A percentile compares a stretch with the other conserved stretches of the same genome.
phyloP scores from a whole-genome alignment of 179 eudicot genomes.

The Sideroxylon spinosum region DNA sequence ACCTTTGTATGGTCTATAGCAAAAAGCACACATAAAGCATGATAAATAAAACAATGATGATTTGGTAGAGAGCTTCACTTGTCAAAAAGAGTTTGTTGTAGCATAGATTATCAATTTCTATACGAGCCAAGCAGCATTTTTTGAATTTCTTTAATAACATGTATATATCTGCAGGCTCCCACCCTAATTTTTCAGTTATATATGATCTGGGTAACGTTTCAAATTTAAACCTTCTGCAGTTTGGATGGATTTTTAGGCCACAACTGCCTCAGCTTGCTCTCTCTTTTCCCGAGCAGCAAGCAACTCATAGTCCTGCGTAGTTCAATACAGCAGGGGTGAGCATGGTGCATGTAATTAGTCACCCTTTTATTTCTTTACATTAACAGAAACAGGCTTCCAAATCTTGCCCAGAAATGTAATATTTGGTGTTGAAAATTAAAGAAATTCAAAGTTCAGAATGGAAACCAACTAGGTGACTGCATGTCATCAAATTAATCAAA shows the following conservation, averaged over 20 bases:
- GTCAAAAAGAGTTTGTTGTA: neutral
- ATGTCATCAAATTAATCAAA: neutral
- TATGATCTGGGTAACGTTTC: neutral
- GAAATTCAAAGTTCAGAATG: neutral
- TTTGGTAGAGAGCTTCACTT: too few relatives aligned
- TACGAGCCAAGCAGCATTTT: neutral
- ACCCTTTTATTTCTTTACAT: neutral
- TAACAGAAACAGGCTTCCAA: neutral
- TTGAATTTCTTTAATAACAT: neutral
- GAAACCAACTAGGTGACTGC: neutral
- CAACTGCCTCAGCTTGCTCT: slow-evolving; percentile 49
- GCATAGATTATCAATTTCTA: neutral
- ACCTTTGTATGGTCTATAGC: too few relatives aligned
- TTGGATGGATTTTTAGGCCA: slow-evolving; percentile 25
- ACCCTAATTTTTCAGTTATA: neutral
- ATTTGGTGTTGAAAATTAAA: too few relatives aligned
- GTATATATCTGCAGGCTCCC: neutral
- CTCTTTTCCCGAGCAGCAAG: slow-evolving; percentile 43
- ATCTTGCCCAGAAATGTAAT: too few relatives aligned
- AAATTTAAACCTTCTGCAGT: neutral
- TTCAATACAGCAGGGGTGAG: neutral
- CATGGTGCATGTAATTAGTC: neutral
- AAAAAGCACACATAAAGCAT: too few relatives aligned
- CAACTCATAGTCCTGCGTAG: slow-evolving; percentile 60
- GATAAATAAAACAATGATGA: too few relatives aligned